Conservation (phyloP, 306 rosid species). For the Lathyrus oleraceus region DNA sequence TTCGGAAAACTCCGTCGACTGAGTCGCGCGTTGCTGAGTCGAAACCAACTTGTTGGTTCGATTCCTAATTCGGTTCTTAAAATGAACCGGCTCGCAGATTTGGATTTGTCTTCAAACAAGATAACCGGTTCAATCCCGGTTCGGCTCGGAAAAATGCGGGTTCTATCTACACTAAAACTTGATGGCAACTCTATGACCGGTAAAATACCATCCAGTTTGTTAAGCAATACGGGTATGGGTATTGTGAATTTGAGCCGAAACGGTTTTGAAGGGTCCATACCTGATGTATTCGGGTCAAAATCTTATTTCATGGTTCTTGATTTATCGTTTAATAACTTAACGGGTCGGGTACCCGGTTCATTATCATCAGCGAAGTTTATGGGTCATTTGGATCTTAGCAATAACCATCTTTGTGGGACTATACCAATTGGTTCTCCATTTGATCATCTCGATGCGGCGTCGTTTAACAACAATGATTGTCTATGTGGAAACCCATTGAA, state of each 20-base stretch:
- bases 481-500: constrained; percentile 84
- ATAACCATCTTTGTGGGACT: constrained; percentile 80
- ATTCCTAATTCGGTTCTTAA: constrained; percentile 51
- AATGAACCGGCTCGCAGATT: constrained; percentile 73
- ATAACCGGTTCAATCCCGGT: constrained; percentile 63
- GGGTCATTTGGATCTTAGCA: constrained; percentile 79
- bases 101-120: constrained; percentile 69
- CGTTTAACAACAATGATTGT: constrained; percentile 75
- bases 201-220: constrained; percentile 50
- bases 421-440: constrained; percentile 85
- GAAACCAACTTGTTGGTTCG: constrained; percentile 63
- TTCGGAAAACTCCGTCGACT: constrained; percentile 65
- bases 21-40: constrained; percentile 62
- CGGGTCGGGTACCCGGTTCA: constrained; percentile 72
- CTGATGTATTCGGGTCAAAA: constrained; percentile 59
- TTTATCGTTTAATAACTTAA: constrained; percentile 62
- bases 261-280: constrained; percentile 62
- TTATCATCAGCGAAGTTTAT: constrained; percentile 60
- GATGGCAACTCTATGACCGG: constrained; percentile 70
- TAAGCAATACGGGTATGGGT: constrained; percentile 66
- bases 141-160: constrained; percentile 68
- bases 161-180: constrained; percentile 65
- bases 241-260: constrained; percentile 82
- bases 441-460: constrained; percentile 75
- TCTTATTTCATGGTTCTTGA: constrained; percentile 82